Percentiles rank a stretch among this genome's conserved stretches.
Evolutionary conservation across 257 asterid genomes (phyloP).

Genomic region (Phtheirospermum japonicum): DNA sequence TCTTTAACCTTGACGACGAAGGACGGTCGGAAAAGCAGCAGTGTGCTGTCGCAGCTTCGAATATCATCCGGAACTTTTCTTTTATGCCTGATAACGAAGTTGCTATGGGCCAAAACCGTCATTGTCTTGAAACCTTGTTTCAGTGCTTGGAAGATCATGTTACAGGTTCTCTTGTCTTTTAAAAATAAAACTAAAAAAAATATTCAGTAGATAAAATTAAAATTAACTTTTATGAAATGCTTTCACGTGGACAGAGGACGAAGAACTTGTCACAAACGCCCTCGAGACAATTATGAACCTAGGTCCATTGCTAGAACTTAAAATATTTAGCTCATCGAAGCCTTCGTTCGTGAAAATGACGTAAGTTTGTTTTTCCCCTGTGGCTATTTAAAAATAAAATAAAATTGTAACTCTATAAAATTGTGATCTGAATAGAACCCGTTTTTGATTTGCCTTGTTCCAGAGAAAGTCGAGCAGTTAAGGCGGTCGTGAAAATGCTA

Average conservation of each 20-base stretch:
- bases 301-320: slow-evolving; percentile 72
- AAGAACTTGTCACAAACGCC: slow-evolving; percentile 78
- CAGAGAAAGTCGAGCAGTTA: slow-evolving; percentile 70
- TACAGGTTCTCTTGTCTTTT: slow-evolving; percentile 36
- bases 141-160: slow-evolving; percentile 59
- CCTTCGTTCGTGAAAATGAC: slow-evolving; percentile 60
- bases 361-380: slow-evolving; percentile 35
- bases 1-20: slow-evolving; percentile 65
- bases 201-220: neutral
- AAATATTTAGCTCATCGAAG: slow-evolving; percentile 67
- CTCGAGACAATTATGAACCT: slow-evolving; percentile 73
- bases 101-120: slow-evolving; percentile 68
- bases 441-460: slow-evolving; percentile 14
- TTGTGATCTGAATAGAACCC: slow-evolving; percentile 13
- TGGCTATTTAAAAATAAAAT: too few species aligned
- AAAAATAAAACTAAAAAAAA: too few species aligned
- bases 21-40: slow-evolving; percentile 65
- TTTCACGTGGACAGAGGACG: slow-evolving; percentile 58
- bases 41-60: slow-evolving; percentile 70
- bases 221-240: slow-evolving; percentile 16
- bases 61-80: slow-evolving; percentile 68
- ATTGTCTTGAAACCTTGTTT: slow-evolving; percentile 64
- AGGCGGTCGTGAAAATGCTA: slow-evolving; percentile 62
- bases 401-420: neutral
- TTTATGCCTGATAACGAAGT: slow-evolving; percentile 78